Evolutionary conservation across 2,329 filamentous ascomycete species (phyloP).

Genomic region (Calonectria pseudoturangicola): DNA sequence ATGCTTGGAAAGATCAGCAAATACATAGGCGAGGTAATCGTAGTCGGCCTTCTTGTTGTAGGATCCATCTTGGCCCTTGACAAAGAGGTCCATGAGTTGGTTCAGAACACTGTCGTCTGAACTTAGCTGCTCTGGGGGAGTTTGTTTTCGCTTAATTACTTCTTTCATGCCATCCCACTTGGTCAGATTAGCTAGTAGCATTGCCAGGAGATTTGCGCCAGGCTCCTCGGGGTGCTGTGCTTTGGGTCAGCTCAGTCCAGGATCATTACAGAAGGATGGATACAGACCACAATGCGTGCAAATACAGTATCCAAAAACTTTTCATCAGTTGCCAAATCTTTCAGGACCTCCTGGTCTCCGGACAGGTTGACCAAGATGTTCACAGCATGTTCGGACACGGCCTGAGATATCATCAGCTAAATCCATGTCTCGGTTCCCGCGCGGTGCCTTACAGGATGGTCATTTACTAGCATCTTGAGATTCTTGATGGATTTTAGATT

Average conservation of each 20-base stretch:
- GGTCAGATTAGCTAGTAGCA: constrained; percentile 93
- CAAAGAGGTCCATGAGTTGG: constrained; percentile 96
- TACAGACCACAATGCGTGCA: constrained; percentile 81
- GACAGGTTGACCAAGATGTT: constrained; percentile 93
- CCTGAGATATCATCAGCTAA: constrained; percentile 66
- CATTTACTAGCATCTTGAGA: constrained; percentile 89
- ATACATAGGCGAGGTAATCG: constrained; percentile 95
- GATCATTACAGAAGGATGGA: neutral
- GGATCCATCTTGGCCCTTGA: constrained; percentile 87
- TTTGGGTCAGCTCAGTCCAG: constrained; percentile 27
- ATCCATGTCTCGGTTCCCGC: neutral
- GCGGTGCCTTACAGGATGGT: constrained; percentile 80
- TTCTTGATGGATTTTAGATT: constrained; percentile 88
- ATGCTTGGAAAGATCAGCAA: constrained; percentile 93
- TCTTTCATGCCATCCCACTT: constrained; percentile 85
- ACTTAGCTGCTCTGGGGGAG: constrained; percentile 80
- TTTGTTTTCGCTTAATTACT: constrained; percentile 81
- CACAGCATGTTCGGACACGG: constrained; percentile 94
- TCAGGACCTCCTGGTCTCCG: constrained; percentile 84
- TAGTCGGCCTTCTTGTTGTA: constrained; percentile 92
- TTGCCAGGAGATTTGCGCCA: constrained; percentile 89
- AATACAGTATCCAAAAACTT: constrained; percentile 86
- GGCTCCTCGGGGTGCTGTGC: constrained; percentile 82
- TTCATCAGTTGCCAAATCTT: constrained; percentile 84
- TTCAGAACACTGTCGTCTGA: constrained; percentile 86